Percentiles rank a stretch among this genome's conserved stretches.
Conservation (phyloP, 306 rosid genomes). For the Prosopis cineraria region DNA sequence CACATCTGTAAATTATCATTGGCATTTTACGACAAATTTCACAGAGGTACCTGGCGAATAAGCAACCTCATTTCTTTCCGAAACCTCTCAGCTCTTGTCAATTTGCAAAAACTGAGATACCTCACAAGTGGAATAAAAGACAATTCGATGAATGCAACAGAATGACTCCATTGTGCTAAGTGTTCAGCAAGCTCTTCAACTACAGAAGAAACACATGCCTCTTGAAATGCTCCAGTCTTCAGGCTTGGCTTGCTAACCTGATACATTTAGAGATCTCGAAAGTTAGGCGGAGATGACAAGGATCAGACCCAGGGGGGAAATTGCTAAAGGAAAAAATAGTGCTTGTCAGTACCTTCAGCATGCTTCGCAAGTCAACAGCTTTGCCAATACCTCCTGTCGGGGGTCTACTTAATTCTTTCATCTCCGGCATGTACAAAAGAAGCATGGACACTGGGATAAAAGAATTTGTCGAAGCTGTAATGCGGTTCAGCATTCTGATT, state of each 20-base stretch:
- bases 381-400: slow-evolving; percentile 86
- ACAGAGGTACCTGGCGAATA: slow-evolving; percentile 60
- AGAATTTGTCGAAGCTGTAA: slow-evolving; percentile 67
- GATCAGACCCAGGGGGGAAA: too few relatives aligned
- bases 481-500: slow-evolving; percentile 73
- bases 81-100: slow-evolving; percentile 81
- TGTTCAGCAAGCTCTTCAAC: slow-evolving; percentile 90
- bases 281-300: slow-evolving; percentile 16
- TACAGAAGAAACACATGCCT: slow-evolving; percentile 86
- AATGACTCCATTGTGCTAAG: slow-evolving; percentile 87
- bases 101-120: slow-evolving; percentile 76
- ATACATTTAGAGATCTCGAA: slow-evolving; percentile 28
- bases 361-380: slow-evolving; percentile 75
- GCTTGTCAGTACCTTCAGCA: slow-evolving; percentile 59
- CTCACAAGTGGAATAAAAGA: slow-evolving; percentile 77
- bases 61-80: slow-evolving; percentile 75
- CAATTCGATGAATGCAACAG: slow-evolving; percentile 81
- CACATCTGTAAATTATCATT: slow-evolving; percentile 13
- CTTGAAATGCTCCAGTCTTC: slow-evolving; percentile 94
- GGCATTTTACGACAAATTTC: slow-evolving; percentile 11
- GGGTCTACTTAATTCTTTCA: slow-evolving; percentile 84
- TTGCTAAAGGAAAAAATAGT: background rate
- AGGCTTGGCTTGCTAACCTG: slow-evolving; percentile 83
- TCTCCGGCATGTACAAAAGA: slow-evolving; percentile 92
- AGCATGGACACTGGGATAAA: slow-evolving; percentile 84